Evolutionary conservation across 768 basidiomycete species (phyloP), one percentile per base, ranked within the genome.

Genomic region (Auriscalpium vulgare): DNA sequence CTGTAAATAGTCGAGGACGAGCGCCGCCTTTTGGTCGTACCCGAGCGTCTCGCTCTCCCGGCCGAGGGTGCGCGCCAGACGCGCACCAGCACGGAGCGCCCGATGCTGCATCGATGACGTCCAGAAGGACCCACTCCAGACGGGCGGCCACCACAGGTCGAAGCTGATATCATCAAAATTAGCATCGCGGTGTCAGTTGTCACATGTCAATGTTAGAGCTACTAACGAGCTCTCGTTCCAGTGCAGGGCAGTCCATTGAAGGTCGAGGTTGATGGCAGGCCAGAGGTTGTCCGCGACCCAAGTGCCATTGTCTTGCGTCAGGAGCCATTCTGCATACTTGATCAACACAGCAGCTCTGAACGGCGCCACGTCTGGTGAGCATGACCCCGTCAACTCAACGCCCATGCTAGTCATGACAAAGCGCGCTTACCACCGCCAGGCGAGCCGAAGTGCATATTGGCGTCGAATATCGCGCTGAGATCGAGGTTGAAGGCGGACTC

Each of bases 41-140:
- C 57, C 56, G 4, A 29, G 17, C 5, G 45, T 52, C 8, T 50
- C 35, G 5, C 23, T 3, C 4, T 36, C 7, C 4, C 53, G 56
- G 21, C 49, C 49, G n/a, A 60, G 16, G 11, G 36, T 10, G 10
- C 53, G 56, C n/a, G 51, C 59, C 43, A 54, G 36, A 45, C 59
- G 56, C 19, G 57, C 57, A n/a, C 53, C 57, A 36, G 48, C 45
- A 1, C 53, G 53, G 40, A 55, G 45, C 16, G 57, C 57, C 19
- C 57, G 54, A 19, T 55, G 55, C 38, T 58, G 54, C 36, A 58
- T 36, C 37, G 57, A 58, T 1, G 57, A 49, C 4, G 57, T 51
- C 57, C 57, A 58, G 44, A 50, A 58, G 4, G 59, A 60, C 3
- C 56, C 56, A 2, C 59, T 52, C 59, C 56, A 59, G 36, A 59